Evolutionary conservation across 495 filamentous ascomycete genomes (phyloP).

Genomic region (Penicillium egyptiacum): DNA sequence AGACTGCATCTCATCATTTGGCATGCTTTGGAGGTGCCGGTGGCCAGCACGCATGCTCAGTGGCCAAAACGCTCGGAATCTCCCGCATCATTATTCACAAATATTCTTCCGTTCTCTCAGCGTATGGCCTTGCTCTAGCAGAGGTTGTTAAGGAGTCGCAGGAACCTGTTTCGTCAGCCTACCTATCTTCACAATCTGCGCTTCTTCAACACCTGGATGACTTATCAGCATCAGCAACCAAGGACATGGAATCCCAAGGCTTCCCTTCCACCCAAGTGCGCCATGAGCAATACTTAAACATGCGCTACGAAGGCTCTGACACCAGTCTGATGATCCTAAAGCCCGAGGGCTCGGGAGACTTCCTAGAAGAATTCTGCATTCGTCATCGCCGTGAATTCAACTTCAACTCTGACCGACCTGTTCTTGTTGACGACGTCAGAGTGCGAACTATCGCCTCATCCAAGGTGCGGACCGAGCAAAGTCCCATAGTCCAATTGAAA

Average conservation of each 20-base stretch:
- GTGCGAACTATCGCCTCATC: constrained; percentile 48
- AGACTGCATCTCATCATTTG: constrained; percentile 52
- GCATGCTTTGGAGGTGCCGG: constrained; percentile 57
- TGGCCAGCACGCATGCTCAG: constrained; percentile 54
- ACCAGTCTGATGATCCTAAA: constrained; percentile 54
- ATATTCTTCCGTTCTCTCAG: constrained; percentile 53
- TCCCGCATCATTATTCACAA: constrained; percentile 55
- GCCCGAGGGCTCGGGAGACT: constrained; percentile 41
- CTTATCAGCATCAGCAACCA: constrained; percentile 34
- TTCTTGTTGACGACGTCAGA: constrained; percentile 55
- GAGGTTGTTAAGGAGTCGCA: constrained; percentile 55
- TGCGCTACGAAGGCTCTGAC: constrained; percentile 55
- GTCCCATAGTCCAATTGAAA: constrained; percentile 41
- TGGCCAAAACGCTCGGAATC: constrained; percentile 52
- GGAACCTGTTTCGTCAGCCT: constrained; percentile 46
- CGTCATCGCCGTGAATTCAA: constrained; percentile 54
- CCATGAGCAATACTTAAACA: constrained; percentile 53
- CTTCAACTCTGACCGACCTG: constrained; percentile 50
- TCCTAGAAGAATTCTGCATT: constrained; percentile 44
- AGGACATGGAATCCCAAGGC: constrained; percentile 41
- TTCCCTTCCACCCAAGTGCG: constrained; percentile 43
- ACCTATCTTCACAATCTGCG: constrained; percentile 32
- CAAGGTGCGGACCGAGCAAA: constrained; percentile 43
- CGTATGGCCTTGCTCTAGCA: constrained; percentile 54
- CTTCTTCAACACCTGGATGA: constrained; percentile 37